These are phyloP conservation scores for Phytophthora multivora DNA, from an alignment of 352 stramenopile species.

Conservation along the genomic window DNA sequence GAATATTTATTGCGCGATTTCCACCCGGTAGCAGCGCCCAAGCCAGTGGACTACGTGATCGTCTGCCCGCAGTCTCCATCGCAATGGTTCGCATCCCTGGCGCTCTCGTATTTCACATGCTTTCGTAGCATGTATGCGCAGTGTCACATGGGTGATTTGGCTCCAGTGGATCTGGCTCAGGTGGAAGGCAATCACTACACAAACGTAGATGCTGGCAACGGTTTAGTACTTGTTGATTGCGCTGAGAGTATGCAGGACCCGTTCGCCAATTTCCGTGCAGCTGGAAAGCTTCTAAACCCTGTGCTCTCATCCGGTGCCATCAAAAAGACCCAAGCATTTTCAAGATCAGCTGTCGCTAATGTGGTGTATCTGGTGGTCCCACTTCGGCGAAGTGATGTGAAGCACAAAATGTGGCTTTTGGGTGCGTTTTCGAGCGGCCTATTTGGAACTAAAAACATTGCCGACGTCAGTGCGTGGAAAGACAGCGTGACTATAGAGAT, in stretches of 20 bases:
- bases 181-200: conserved; percentile 46
- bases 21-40: conserved; percentile 63
- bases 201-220: conserved; percentile 57
- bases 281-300: conserved; percentile 59
- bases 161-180: conserved; percentile 47
- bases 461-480: conserved; percentile 38
- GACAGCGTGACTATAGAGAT: conserved; percentile 71
- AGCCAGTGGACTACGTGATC: conserved; percentile 77
- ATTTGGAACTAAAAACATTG: conserved; percentile 43
- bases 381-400: conserved; percentile 64
- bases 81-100: conserved; percentile 72
- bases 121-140: conserved; percentile 75
- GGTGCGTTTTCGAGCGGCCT: conserved; percentile 66
- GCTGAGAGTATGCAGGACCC: conserved; percentile 53
- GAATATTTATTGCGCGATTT: conserved; percentile 79
- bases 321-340: conserved; percentile 73
- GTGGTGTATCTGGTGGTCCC: conserved; percentile 78
- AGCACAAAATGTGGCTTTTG: conserved; percentile 75
- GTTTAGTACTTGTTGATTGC: conserved; percentile 64
- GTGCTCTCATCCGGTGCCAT: conserved; percentile 47
- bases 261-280: conserved; percentile 67
- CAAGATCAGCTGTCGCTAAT: conserved; percentile 60
- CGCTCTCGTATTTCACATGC: conserved; percentile 73
- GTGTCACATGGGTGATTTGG: conserved; percentile 72
- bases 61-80: conserved; percentile 72